phyloP scores from a whole-genome alignment of 2,329 filamentous ascomycete genomes.

The Dothiorella sarmentorum region DNA sequence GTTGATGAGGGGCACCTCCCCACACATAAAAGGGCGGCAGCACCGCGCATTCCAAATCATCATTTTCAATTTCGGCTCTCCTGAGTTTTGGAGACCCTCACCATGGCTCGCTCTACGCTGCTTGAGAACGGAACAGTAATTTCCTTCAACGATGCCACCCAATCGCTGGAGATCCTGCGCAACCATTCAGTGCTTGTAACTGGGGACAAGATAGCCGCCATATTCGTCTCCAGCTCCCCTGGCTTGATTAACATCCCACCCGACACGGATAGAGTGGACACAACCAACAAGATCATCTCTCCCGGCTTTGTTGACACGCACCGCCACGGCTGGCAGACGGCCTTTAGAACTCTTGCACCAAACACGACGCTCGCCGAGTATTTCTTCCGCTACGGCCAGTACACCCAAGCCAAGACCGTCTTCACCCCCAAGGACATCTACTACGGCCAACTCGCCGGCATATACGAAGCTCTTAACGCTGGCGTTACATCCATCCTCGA shows the following conservation, averaged over 20 bases:
- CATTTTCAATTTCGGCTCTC: background rate
- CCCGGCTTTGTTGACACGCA: conserved; percentile 59
- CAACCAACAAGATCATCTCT: conserved; percentile 49
- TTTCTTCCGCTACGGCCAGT: conserved; percentile 14
- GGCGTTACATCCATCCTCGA: conserved; percentile 54
- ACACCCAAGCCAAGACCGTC: background rate
- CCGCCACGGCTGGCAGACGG: conserved; percentile 50
- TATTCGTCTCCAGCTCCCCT: conserved; percentile 26
- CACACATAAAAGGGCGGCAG: background rate
- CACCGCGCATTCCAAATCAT: too few relatives aligned
- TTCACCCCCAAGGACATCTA: conserved; percentile 27
- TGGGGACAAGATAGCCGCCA: conserved; percentile 36
- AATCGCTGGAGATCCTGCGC: conserved; percentile 38
- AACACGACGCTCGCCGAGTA: conserved; percentile 41
- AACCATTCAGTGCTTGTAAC: conserved; percentile 42
- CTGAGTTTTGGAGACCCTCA: background rate
- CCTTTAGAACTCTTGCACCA: conserved; percentile 50
- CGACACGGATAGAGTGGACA: conserved; percentile 44
- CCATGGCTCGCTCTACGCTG: conserved; percentile 21
- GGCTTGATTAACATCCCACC: conserved; percentile 25
- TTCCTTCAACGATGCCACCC: conserved; percentile 34
- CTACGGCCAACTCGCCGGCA: conserved; percentile 32
- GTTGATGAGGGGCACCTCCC: background rate
- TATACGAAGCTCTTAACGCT: conserved; percentile 50
- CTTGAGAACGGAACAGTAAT: conserved; percentile 42